Evolutionary conservation across 2,329 filamentous ascomycete genomes (phyloP), one percentile per base, ranked within the genome.

Genomic region (Escovopsis sp.): DNA sequence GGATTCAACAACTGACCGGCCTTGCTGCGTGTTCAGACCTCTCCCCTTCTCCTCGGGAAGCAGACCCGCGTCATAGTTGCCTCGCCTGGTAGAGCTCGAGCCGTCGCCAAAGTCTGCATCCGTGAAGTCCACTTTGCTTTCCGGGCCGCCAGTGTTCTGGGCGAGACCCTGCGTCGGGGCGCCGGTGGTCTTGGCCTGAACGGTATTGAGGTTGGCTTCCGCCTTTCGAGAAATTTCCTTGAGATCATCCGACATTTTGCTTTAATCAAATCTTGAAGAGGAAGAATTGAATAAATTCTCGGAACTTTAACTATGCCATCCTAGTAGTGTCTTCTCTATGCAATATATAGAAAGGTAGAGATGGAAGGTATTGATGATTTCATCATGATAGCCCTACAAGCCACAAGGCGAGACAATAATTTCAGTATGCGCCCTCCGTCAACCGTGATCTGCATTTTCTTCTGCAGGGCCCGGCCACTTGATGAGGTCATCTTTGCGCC

Each of bases 151-250:
- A 6, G 23, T 23, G 23, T 6, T 65, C 57, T 3, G 55, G 51
- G 45, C 60, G 64, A 39, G 59, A 23, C 23, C 23, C 23, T 23
- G 23, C 23, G 23, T 23, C 23, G 23, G 23, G 23, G 23, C 59
- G 8, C 55, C 55, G 42, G 68, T 67, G 2, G 66, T 69, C 56
- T 70, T 71, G 49, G 66, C 54, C 48, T 67, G 60, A 51, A 68
- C 66, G 11, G 58, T 64, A 59, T 70, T 70, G 43, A 70, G 59
- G 49, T 70, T 66, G 41, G 53, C 54, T 59, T 72, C 66, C 37
- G 68, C 66, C 50, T 67, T 53, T 32, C 62, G 55, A 43, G 68
- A 62, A 43, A 71, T 65, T 42, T 64, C 51, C 46, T 62, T 60
- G 43, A 66, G 61, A 45, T 64, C 59, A 23, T 38, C 41, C 34